A percentile compares a stretch with the other conserved stretches of the same genome.
phyloP scores from a whole-genome alignment of 1,284 basidiomycete genomes.

The Apiotrichum gracile region DNA sequence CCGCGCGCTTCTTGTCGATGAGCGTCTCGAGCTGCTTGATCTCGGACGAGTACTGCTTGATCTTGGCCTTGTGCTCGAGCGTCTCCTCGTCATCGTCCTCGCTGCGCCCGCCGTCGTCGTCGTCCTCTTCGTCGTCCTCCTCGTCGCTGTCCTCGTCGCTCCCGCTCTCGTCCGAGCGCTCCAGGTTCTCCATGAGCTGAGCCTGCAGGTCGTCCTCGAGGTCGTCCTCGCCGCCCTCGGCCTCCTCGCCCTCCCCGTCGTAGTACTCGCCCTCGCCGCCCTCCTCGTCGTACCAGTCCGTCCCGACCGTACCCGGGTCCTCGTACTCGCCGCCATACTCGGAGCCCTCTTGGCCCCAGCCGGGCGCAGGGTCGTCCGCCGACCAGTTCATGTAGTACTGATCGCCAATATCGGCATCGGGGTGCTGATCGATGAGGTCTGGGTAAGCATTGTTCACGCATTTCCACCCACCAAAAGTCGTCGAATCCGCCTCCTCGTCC shows the following conservation, averaged over 20 bases:
- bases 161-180: conserved; percentile 22
- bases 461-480: conserved; percentile 22
- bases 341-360: conserved; percentile 50
- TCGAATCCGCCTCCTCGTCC: conserved; percentile 70
- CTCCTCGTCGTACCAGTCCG: conserved; percentile 31
- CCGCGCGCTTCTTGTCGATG: conserved; percentile 76
- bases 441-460: not conserved
- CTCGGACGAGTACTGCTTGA: conserved; percentile 77
- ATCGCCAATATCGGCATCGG: conserved; percentile 36
- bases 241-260: conserved; percentile 39
- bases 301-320: conserved; percentile 36
- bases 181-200: conserved; percentile 33
- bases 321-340: conserved; percentile 64
- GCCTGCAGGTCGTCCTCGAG: conserved; percentile 37
- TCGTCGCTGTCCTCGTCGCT: conserved; percentile 25
- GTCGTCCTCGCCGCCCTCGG: conserved; percentile 25
- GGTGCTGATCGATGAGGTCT: conserved; percentile 39
- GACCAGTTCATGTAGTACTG: conserved; percentile 35
- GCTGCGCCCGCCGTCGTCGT: conserved; percentile 63
- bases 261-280: conserved; percentile 40
- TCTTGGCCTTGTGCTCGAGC: conserved; percentile 51
- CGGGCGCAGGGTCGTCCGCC: conserved; percentile 34
- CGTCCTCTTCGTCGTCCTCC: conserved; percentile 63
- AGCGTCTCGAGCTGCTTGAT: conserved; percentile 82
- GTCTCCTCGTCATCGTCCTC: conserved; percentile 65